Evolutionary conservation across 78 protist genomes (phyloP).

Genomic region (Protostelium mycophagum): DNA sequence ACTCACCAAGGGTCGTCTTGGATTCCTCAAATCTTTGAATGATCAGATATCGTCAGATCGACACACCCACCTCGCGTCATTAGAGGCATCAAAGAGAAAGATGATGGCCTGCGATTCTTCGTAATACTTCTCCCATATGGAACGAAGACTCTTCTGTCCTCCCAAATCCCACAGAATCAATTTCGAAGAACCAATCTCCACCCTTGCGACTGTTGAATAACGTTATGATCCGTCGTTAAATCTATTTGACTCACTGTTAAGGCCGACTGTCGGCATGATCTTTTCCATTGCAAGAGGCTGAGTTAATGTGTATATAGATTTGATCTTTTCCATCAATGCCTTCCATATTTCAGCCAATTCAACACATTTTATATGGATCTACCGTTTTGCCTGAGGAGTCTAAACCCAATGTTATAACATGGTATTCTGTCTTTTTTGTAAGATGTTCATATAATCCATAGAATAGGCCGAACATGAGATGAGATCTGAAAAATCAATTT

Average conservation of each 20-base stretch:
- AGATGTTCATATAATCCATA: neutral
- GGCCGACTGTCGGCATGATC: conserved; percentile 41
- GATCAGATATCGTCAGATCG: neutral
- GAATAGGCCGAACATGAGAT: conserved; percentile 19
- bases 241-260: conserved; percentile 10
- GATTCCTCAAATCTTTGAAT: neutral
- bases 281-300: conserved; percentile 11
- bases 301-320: neutral
- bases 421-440: neutral
- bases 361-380: neutral
- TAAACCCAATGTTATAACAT: conserved; percentile 30
- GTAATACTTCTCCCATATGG: conserved; percentile 32
- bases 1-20: neutral
- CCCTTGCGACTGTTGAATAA: neutral
- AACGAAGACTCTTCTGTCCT: conserved; percentile 8
- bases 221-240: no score
- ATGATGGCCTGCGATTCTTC: conserved; percentile 17
- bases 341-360: neutral
- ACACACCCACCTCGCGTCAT: neutral
- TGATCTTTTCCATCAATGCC: conserved; percentile 19
- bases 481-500: no score
- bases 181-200: neutral
- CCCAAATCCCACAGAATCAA: conserved; percentile 44
- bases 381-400: conserved; percentile 36
- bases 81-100: conserved; percentile 23